A percentile compares a stretch with the other conserved stretches of the same genome.
These are phyloP conservation scores for Poa annua DNA, from an alignment of 176 grass and related monocot genomes.

Conservation along the genomic window DNA sequence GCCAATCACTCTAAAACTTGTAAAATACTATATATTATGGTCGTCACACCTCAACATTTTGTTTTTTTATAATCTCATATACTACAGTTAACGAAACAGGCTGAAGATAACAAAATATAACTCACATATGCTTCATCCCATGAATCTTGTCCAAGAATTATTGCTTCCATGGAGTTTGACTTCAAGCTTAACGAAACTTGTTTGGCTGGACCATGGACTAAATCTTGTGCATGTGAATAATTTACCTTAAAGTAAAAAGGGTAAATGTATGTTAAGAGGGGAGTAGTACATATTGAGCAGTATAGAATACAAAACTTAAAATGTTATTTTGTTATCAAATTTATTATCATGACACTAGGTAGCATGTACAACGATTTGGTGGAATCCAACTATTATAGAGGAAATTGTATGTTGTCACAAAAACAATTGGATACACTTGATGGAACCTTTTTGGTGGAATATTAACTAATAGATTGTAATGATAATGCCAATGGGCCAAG, in stretches of 20 bases:
- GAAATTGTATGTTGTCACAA: not conserved
- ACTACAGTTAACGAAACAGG: not conserved
- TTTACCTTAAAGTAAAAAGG: not conserved
- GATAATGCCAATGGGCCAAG: not conserved
- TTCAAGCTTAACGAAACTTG: not conserved
- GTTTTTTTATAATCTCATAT: too few species aligned
- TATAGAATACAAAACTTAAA: not conserved
- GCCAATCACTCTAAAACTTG: too few species aligned
- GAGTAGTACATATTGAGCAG: not conserved
- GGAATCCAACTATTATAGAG: slow-evolving; percentile 2
- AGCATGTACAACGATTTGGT: not conserved
- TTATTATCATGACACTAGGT: not conserved
- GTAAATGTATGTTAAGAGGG: not conserved
- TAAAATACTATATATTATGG: too few species aligned
- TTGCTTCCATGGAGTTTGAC: not conserved
- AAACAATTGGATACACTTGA: not conserved
- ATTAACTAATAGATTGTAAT: not conserved
- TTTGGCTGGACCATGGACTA: not conserved
- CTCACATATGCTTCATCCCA: not conserved
- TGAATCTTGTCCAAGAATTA: not conserved
- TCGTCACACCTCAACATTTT: too few species aligned
- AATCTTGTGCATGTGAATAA: not conserved
- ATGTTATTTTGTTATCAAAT: not conserved
- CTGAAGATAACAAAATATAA: not conserved
- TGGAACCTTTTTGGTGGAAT: not conserved